These are phyloP conservation scores for Ilyonectria sp. DNA, from an alignment of 2,329 filamentous ascomycete genomes.

Conservation along the genomic window DNA sequence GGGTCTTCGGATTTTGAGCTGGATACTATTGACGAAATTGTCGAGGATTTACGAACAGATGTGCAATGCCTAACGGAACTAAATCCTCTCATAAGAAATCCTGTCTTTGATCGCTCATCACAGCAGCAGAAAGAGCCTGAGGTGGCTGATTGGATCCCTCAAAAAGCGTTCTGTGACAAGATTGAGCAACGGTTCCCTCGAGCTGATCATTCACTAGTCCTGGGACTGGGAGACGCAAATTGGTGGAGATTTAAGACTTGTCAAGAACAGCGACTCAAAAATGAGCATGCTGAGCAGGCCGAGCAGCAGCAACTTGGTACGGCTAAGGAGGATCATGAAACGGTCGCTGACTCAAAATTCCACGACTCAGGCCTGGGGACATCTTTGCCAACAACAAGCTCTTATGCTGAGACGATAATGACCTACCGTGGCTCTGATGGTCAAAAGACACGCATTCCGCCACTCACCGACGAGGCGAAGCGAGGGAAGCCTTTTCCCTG, in stretches of 20 bases:
- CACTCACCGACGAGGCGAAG: conserved; percentile 4
- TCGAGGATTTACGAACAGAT: conserved; percentile 16
- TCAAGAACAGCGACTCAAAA: background rate
- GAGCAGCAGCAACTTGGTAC: background rate
- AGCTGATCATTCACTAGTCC: background rate
- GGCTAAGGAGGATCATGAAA: background rate
- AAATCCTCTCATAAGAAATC: background rate
- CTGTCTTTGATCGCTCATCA: background rate
- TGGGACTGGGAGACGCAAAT: background rate
- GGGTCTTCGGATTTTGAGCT: background rate
- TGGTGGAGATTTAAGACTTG: background rate
- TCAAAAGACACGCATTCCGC: background rate
- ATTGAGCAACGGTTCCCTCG: background rate
- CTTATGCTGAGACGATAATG: conserved; percentile 5
- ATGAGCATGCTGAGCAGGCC: background rate
- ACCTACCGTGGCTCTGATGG: background rate
- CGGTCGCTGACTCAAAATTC: conserved; percentile 2
- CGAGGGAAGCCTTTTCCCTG: conserved; percentile 5
- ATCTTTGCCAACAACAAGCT: background rate
- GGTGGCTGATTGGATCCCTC: background rate
- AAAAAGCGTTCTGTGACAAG: conserved; percentile 3
- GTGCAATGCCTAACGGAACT: conserved; percentile 23
- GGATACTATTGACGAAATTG: background rate
- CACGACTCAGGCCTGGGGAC: conserved; percentile 15
- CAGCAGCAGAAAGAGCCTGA: background rate